Base-by-base conservation (phyloP, 441 rosid species). In the Bocquillonia castaneifolia region DNA sequence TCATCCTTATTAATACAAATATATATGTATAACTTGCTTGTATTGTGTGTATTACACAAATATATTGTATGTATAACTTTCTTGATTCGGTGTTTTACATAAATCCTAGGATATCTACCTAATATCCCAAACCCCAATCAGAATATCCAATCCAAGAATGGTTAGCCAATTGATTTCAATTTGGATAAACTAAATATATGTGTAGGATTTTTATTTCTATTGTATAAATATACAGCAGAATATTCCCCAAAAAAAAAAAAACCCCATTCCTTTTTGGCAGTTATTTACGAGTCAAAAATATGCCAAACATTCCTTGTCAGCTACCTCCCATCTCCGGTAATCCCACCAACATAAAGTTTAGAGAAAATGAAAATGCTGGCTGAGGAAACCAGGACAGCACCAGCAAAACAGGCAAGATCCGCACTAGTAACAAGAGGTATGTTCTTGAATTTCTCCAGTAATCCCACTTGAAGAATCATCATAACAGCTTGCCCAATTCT, bases 391-490 rank as follows among this genome's bases (percentile, higher is more conserved):
- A 87, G 48, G 29, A 88, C 70, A 2, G 90, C 83, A 60, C 85
- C 93, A 2, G 88, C 86, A 51, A 87, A 87, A 60, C 90, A 86
- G 34, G 86, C 89, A 3, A 91, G 83, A 75, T 91, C 95, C 69
- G 81, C 56, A 65, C 85, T 73, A 17, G 81, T 83, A 13, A 71
- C 68, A 32, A 87, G 28, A 15, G 91, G 90, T 52, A 81, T 50
- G 15, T 63, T 78, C 72, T 72, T 80, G 83, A 88, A 88, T 72
- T 86, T 88, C 57, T 87, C 90, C 60, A 87, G 34, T 73, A 87
- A 69, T 66, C 90, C 95, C 57, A 83, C 95, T 66, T 91, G 93
- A 68, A 91, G 86, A 64, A 86, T 79, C 88, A 86, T 87, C 81
- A 84, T 65, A 64, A 88, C 69, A 1, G 95, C 89, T 28, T 86